phyloP scores from a whole-genome alignment of 1,284 basidiomycete species.

The Sanghuangporus sanghuang region DNA sequence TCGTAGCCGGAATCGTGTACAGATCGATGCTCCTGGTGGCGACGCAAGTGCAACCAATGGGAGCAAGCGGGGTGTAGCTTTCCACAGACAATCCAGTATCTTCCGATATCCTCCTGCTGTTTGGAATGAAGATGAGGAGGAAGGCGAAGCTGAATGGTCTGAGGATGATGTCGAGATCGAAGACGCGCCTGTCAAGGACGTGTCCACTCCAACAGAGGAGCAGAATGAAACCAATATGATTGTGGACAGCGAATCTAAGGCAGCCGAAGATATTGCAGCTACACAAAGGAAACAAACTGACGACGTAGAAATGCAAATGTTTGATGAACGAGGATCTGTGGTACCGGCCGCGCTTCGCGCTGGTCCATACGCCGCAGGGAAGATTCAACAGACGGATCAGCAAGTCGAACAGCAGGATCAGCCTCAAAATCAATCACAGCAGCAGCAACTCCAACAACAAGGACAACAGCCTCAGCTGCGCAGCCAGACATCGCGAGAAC shows the following conservation, averaged over 20 bases:
- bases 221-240: constrained; percentile 7
- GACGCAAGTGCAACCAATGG: neutral
- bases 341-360: constrained; percentile 22
- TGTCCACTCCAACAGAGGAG: constrained; percentile 27
- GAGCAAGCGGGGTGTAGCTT: constrained; percentile 39
- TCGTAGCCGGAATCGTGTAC: constrained; percentile 20
- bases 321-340: constrained; percentile 26
- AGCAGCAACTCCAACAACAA: constrained; percentile 24
- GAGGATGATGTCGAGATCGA: constrained; percentile 70
- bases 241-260: constrained; percentile 22
- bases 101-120: constrained; percentile 74
- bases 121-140: constrained; percentile 79
- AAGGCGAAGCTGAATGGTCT: constrained; percentile 70
- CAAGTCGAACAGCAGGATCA: constrained; percentile 27
- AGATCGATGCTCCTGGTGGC: neutral
- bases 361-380: neutral
- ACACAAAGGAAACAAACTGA: constrained; percentile 30
- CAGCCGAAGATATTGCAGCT: constrained; percentile 11
- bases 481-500: constrained; percentile 21
- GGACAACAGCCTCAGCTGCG: constrained; percentile 25
- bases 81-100: constrained; percentile 53
- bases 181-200: constrained; percentile 34
- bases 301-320: constrained; percentile 71
- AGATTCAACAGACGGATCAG: constrained; percentile 24
- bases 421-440: constrained; percentile 28